Conservation (phyloP, 306 rosid genomes). For the Fragaria ananassa region DNA sequence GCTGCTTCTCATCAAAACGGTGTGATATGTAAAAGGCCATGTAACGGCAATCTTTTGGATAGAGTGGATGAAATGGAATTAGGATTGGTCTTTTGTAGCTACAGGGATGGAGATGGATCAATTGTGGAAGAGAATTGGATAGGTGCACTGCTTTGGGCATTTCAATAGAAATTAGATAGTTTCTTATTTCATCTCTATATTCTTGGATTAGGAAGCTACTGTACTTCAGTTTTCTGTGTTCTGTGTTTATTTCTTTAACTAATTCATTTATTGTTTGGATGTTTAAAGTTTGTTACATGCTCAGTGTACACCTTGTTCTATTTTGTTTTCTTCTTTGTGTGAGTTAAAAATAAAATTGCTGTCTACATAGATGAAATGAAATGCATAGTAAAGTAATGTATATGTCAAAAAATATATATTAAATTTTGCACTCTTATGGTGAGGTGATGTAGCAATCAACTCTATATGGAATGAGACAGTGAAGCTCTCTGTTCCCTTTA, state of each 20-base stretch:
- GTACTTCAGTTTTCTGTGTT: not conserved
- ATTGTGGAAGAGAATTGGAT: not conserved
- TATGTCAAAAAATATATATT: not conserved
- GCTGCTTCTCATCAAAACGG: not conserved
- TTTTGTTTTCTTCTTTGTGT: not conserved
- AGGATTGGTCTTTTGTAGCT: not conserved
- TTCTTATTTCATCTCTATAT: not conserved
- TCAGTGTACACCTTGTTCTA: not conserved
- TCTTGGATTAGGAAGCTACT: not conserved
- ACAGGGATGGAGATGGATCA: not conserved
- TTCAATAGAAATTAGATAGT: not conserved
- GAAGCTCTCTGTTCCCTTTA: not conserved
- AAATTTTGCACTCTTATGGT: not conserved
- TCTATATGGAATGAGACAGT: not conserved
- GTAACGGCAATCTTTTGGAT: not conserved
- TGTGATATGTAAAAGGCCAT: not conserved
- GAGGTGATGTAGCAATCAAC: not conserved
- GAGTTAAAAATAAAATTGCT: not conserved
- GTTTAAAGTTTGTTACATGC: not conserved
- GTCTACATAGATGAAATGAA: not conserved
- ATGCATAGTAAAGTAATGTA: not conserved
- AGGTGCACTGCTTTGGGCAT: not conserved
- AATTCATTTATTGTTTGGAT: not conserved
- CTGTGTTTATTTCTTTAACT: not conserved
- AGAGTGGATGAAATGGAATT: not conserved